Base-by-base conservation (phyloP, 768 basidiomycete genomes). In the Mycena rosella region DNA sequence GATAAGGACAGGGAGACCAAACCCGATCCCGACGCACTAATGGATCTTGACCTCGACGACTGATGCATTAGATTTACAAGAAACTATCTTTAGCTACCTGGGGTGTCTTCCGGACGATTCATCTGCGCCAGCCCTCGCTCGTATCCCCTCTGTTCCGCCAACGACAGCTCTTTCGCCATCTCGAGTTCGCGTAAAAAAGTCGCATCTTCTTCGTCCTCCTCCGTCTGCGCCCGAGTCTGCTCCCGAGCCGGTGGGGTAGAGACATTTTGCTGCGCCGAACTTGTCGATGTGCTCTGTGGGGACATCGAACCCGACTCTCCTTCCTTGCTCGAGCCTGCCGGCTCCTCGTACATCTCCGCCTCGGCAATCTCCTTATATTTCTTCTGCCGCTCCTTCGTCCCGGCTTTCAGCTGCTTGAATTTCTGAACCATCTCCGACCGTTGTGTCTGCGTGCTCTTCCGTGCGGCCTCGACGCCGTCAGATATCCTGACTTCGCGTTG, bases 391-490 rank as follows among this genome's bases (percentile, higher is more conserved):
- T 76, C 74, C n/a, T 74, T 72, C 4, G 77, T 75, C 14, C 72
- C 70, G 27, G 62, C 49, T 45, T 79, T 75, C 29, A 80, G 76
- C 17, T 77, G 75, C n/a, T 79, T 74, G 74, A 85, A 88, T 42
- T 71, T 76, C 55, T 71, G 70, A 32, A 85, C 61, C 15, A 86
- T 78, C 17, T 73, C 73, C 1, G 72, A 65, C 32, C 79, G 72
- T 58, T 86, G 75, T 5, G 73, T 63, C n/a, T 65, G 71, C 2
- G 78, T 78, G 71, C 82, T 80, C n/a, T 61, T 63, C 56, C 72
- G 74, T 8, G 79, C 79, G 1, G 77, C 83, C 60, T 79, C 78
- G 8, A 76, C 52, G 5, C 85, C 86, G 60, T 86, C 81, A 9
- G 75, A 74, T 17, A 83, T 77, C 29, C 83, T 78, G 15, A 79